Evolutionary conservation across 768 basidiomycete species (phyloP), one percentile per base, ranked within the genome.

Genomic region (Auricularia heimuer): DNA sequence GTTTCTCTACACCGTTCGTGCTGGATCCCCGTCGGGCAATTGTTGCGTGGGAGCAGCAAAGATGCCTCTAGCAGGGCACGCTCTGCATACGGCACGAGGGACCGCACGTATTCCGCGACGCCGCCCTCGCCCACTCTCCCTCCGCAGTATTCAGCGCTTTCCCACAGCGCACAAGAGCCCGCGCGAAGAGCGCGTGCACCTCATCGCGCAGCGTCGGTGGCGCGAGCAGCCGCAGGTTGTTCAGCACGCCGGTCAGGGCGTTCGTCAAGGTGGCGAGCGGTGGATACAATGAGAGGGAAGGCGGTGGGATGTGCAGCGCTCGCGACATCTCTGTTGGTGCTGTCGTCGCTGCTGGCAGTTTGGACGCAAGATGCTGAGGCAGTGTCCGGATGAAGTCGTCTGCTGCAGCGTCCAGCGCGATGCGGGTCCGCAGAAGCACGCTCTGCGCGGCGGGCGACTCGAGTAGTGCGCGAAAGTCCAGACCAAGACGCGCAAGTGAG

Each of bases 401-500:
- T 3, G 75, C 67, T 0, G 82, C 82, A 0, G 73, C 73, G 6
- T 73, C 71, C 60, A 90, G 74, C 47, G 87, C 85, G 34, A 77
- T 76, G 8, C 77, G 76, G 39, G 90, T 83, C 6, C 84, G 81
- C 34, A 76, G 73, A 3, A 81, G 72, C 11, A 94, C 87, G 1
- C 90, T 88, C 56, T 78, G 74, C 45, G 81, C 80, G 72, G 94
- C 86, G 2, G 90, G 77, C n/a, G 81, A 80, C 3, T 82, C 82
- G 36, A 97, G 77, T 18, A 88, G 75, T 0, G 80, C 75, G 37
- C 87, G 84, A 74, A 99, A 98, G 72, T 97, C 95, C 70, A 96
- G 81, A 0, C 96, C 96, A 16, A 96, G 83, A n/a, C 94, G 85
- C 0, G 92, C 82, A 71, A 97, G 97, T 0, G 94, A 94, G 18